Percentiles rank a stretch among this genome's conserved stretches.
Evolutionary conservation across 805 yeast genomes (phyloP).

Genomic region (Candida maris): DNA sequence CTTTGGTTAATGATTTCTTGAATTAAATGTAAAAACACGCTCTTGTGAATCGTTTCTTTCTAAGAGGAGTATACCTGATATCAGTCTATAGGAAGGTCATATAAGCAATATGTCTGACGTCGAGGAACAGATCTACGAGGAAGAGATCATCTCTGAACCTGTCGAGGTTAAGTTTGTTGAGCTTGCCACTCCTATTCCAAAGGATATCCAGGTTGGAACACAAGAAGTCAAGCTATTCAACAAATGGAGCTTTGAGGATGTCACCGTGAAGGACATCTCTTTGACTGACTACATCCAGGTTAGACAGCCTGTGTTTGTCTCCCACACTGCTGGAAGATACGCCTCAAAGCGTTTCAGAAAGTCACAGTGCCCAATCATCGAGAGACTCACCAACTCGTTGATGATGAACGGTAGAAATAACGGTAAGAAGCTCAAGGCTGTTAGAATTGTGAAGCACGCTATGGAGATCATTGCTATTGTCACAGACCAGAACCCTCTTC

Average conservation of each 20-base stretch:
- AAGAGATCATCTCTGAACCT: slow-evolving; percentile 82
- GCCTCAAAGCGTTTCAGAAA: slow-evolving; percentile 99
- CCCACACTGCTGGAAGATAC: slow-evolving; percentile 99
- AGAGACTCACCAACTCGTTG: slow-evolving; percentile 98
- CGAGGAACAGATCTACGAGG: slow-evolving; percentile 59
- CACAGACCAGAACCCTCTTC: slow-evolving; percentile 99
- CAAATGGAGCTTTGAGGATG: slow-evolving; percentile 99
- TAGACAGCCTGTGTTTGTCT: slow-evolving; percentile 94
- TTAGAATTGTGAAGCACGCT: slow-evolving; percentile 99
- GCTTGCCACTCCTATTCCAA: slow-evolving; percentile 95
- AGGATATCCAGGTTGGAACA: slow-evolving; percentile 93
- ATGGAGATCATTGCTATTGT: slow-evolving; percentile 95
- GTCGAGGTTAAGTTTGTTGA: slow-evolving; percentile 73
- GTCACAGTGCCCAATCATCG: slow-evolving; percentile 99
- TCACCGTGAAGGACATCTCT: slow-evolving; percentile 96
- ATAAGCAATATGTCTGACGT: slow-evolving; percentile 74
- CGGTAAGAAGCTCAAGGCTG: slow-evolving; percentile 99
- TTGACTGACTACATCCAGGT: slow-evolving; percentile 97
- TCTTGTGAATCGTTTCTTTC: too few relatives aligned
- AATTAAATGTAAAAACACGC: too few relatives aligned
- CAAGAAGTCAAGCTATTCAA: slow-evolving; percentile 96
- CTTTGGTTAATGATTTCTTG: too few relatives aligned
- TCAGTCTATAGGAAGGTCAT: slow-evolving; percentile 3
- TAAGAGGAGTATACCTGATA: too few relatives aligned
- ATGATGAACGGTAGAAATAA: slow-evolving; percentile 99